phyloP scores from a whole-genome alignment of 345 rosid genomes.

The Cochlearia excelsa region DNA sequence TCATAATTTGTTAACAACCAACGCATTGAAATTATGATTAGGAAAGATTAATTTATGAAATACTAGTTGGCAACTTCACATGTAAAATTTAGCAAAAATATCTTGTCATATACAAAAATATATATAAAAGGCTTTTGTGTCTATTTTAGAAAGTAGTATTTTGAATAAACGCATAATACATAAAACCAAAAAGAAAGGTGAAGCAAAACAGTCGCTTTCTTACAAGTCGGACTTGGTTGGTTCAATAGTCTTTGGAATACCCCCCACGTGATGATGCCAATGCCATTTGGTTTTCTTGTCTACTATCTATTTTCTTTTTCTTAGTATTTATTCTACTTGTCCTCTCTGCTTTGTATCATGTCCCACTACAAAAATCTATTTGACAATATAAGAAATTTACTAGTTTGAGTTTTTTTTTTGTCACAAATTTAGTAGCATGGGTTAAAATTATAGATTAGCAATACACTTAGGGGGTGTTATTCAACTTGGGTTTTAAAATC shows the following conservation, averaged over 20 bases:
- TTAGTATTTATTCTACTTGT: not conserved
- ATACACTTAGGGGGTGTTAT: no score
- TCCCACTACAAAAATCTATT: no score
- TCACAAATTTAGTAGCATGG: no score
- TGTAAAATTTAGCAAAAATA: no score
- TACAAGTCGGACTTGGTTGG: conserved; percentile 14
- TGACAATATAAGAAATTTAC: no score
- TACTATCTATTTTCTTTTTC: not conserved
- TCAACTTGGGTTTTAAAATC: no score
- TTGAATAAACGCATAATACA: not conserved
- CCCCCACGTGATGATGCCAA: conserved; percentile 20
- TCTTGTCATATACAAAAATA: no score
- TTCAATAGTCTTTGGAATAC: conserved; percentile 26
- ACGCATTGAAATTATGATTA: conserved; percentile 19
- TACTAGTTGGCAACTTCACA: conserved; percentile 5
- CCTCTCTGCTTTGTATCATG: not conserved
- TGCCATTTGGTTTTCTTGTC: conserved; percentile 1
- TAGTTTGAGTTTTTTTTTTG: no score
- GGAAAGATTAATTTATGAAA: not conserved
- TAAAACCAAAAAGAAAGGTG: not conserved
- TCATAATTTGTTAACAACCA: not conserved
- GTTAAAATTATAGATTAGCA: no score
- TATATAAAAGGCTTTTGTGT: not conserved
- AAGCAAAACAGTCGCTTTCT: conserved; percentile 6
- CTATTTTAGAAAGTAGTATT: not conserved